Percentiles rank a stretch among this genome's conserved stretches.
Conservation (phyloP, 2,329 filamentous ascomycete genomes). For the Penicillium polonicum region DNA sequence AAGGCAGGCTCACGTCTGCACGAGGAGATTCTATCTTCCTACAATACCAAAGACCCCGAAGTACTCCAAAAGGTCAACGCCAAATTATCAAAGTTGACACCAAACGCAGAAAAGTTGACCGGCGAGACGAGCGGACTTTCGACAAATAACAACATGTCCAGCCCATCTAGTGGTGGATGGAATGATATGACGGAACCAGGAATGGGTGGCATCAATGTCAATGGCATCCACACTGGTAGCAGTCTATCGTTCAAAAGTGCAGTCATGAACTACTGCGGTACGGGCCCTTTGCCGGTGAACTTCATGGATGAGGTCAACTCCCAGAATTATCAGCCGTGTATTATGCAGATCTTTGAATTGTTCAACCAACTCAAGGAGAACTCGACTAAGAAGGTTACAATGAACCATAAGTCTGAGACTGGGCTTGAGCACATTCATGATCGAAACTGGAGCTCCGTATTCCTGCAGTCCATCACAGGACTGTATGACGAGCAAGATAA, state of each 20-base stretch:
- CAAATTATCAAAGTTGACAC: constrained; percentile 28
- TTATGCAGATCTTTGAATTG: constrained; percentile 33
- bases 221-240: constrained; percentile 32
- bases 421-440: constrained; percentile 16
- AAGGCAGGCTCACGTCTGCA: constrained; percentile 30
- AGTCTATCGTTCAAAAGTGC: constrained; percentile 36
- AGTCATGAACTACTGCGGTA: constrained; percentile 33
- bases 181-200: constrained; percentile 21
- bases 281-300: constrained; percentile 30
- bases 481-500: constrained; percentile 29
- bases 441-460: constrained; percentile 33
- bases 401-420: background rate
- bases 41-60: constrained; percentile 15
- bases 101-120: constrained; percentile 32
- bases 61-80: constrained; percentile 18
- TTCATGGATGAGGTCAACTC: constrained; percentile 31
- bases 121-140: constrained; percentile 25
- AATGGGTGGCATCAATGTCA: constrained; percentile 34
- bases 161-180: constrained; percentile 17
- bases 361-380: constrained; percentile 30
- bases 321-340: constrained; percentile 35
- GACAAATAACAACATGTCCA: background rate
- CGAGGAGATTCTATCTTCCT: constrained; percentile 25
- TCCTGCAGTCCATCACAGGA: constrained; percentile 35
- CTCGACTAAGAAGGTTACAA: background rate